Evolutionary conservation across 2,329 filamentous ascomycete genomes (phyloP).

Genomic region (Penicillium polonicum): DNA sequence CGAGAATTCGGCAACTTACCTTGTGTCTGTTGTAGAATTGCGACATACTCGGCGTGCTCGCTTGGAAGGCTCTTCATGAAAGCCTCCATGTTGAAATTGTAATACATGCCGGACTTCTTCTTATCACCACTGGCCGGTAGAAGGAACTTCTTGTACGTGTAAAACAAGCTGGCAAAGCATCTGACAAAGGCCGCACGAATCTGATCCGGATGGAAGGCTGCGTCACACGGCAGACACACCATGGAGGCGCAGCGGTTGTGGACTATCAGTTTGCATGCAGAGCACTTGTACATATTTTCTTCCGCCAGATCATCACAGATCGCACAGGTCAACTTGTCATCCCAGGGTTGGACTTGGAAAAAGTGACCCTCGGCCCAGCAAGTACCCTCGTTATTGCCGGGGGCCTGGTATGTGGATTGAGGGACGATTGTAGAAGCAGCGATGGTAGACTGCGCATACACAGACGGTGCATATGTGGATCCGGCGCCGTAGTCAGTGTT

Average conservation of each 20-base stretch:
- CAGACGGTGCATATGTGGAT: conserved; percentile 50
- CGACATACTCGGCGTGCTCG: conserved; percentile 64
- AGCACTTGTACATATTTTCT: conserved; percentile 53
- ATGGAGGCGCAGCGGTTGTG: conserved; percentile 61
- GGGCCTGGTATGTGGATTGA: conserved; percentile 39
- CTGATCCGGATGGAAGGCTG: conserved; percentile 65
- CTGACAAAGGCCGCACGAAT: conserved; percentile 67
- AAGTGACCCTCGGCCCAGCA: conserved; percentile 52
- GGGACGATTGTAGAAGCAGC: conserved; percentile 53
- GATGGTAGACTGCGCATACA: conserved; percentile 52
- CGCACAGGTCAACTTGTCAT: conserved; percentile 46
- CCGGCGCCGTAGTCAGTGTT: conserved; percentile 40
- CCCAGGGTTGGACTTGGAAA: conserved; percentile 45
- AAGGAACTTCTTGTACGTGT: conserved; percentile 66
- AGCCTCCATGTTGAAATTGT: conserved; percentile 66
- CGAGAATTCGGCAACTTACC: conserved; percentile 35
- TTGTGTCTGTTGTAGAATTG: conserved; percentile 64
- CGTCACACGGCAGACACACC: conserved; percentile 65
- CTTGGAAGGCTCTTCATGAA: conserved; percentile 64
- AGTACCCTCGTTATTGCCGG: conserved; percentile 43
- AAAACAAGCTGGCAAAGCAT: conserved; percentile 67
- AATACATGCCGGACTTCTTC: conserved; percentile 61
- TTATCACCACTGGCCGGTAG: conserved; percentile 59
- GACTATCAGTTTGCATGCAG: conserved; percentile 50
- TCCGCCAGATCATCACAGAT: conserved; percentile 59